Base-by-base conservation (phyloP, 2,329 filamentous ascomycete genomes). In the Penicillium digitatum region DNA sequence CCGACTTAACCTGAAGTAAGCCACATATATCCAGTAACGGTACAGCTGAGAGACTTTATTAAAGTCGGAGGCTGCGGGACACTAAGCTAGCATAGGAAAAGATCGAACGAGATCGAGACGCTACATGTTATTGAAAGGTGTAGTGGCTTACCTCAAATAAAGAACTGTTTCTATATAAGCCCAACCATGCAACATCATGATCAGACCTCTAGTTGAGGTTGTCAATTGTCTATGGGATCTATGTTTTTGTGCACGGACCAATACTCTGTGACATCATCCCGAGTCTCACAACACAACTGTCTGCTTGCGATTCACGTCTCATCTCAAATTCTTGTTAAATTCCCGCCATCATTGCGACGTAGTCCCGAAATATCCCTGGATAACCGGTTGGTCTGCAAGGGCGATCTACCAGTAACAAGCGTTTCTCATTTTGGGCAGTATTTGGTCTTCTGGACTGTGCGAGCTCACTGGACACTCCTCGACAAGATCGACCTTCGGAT, bases 401-500 rank as follows among this genome's bases (percentile, higher is more conserved):
- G 11, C 3, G 16, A 12, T n/a, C 12, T 18, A 20, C 47, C 47
- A 51, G 29, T 51, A 16, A 8, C 18, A 12, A 10, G 20, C n/a
- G 11, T 22, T 31, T 31, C 22, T 31, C 48, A 53, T 53, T 53
- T 34, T 18, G 1, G 22, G 50, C n/a, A 39, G 16, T 10, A 34
- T 18, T 20, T 54, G 45, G 32, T 20, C 14, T 18, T 22, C 39
- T 32, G 39, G 16, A 32, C 29, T 32, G 16, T 39, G 24, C 20
- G 9, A 26, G 26, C 3, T 54, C 20, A 52, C 35, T 57, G 42
- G 48, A 35, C 27, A 48, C 20, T 18, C 14, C 24, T 26, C 35
- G 24, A 44, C 48, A 43, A 32, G 62, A 64, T 63, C 61, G 11
- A 55, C 38, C 39, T 43, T 59, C 55, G 45, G 51, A 62, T 65